These are phyloP conservation scores for Globomyces sp. DNA, from an alignment of 371 early-diverging fungal genomes.

Conservation along the genomic window DNA sequence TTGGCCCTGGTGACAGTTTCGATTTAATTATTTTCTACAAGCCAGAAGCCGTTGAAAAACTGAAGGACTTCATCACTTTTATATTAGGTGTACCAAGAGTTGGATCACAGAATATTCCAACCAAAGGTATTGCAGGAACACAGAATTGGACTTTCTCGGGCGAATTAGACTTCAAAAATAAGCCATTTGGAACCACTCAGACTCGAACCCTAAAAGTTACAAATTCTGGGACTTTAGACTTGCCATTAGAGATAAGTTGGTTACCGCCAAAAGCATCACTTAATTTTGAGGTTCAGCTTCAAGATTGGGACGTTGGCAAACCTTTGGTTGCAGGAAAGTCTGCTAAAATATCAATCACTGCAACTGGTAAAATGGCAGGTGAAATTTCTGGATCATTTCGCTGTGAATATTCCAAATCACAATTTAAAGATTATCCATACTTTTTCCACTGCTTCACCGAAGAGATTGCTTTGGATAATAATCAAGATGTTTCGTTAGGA, in stretches of 20 bases:
- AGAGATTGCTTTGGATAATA: slow-evolving; percentile 42
- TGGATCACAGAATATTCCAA: slow-evolving; percentile 25
- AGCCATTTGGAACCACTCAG: slow-evolving; percentile 42
- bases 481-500: slow-evolving; percentile 42
- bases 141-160: slow-evolving; percentile 42
- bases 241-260: slow-evolving; percentile 24
- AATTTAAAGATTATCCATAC: slow-evolving; percentile 26
- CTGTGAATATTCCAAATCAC: slow-evolving; percentile 18
- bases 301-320: slow-evolving; percentile 19
- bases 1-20: slow-evolving; percentile 30
- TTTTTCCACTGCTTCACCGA: slow-evolving; percentile 42
- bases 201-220: slow-evolving; percentile 27
- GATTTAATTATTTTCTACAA: slow-evolving; percentile 30
- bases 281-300: slow-evolving; percentile 26
- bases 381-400: slow-evolving; percentile 30
- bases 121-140: slow-evolving; percentile 33
- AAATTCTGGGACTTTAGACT: slow-evolving; percentile 43
- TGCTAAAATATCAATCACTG: slow-evolving; percentile 25
- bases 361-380: slow-evolving; percentile 27
- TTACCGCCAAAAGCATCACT: neutral
- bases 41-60: slow-evolving; percentile 33
- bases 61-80: slow-evolving; percentile 36
- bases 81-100: slow-evolving; percentile 22
- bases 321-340: slow-evolving; percentile 21
- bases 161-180: slow-evolving; percentile 37